These are phyloP conservation scores for thale cress (Arabidopsis thaliana) DNA, from an alignment of 345 rosid genomes.

Conservation along the genomic window DNA sequence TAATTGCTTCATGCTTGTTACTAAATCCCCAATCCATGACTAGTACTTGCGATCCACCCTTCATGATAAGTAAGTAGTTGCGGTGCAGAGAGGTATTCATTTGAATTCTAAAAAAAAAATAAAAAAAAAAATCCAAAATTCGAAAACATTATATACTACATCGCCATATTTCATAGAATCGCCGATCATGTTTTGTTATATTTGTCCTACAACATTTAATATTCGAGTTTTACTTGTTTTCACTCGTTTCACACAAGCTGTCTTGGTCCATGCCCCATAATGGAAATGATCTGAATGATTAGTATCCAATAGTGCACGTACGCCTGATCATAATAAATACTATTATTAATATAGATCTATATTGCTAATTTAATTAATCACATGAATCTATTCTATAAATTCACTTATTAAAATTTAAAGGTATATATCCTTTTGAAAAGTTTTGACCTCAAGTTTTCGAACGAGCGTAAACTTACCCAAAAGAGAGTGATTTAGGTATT, in stretches of 20 bases:
- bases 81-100: not conserved
- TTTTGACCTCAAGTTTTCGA: not conserved
- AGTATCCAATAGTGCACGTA: slow-evolving; percentile 9
- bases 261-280: not conserved
- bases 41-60: not conserved
- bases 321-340: not conserved
- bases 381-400: not conserved
- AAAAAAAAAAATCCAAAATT: not conserved
- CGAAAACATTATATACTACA: not conserved
- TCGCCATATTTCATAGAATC: not conserved
- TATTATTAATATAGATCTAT: not conserved
- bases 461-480: slow-evolving; percentile 10
- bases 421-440: not conserved
- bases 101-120: not conserved
- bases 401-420: not conserved
- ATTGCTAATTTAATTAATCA: not conserved
- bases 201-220: not conserved
- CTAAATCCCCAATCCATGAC: not conserved
- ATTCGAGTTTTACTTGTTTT: not conserved
- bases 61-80: no score
- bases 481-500: slow-evolving; percentile 18
- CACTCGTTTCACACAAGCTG: slow-evolving; percentile 12
- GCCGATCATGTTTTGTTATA: not conserved
- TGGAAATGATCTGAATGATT: not conserved
- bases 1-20: not conserved